Conservation (phyloP, 441 rosid genomes). For the Brassica balearica region DNA sequence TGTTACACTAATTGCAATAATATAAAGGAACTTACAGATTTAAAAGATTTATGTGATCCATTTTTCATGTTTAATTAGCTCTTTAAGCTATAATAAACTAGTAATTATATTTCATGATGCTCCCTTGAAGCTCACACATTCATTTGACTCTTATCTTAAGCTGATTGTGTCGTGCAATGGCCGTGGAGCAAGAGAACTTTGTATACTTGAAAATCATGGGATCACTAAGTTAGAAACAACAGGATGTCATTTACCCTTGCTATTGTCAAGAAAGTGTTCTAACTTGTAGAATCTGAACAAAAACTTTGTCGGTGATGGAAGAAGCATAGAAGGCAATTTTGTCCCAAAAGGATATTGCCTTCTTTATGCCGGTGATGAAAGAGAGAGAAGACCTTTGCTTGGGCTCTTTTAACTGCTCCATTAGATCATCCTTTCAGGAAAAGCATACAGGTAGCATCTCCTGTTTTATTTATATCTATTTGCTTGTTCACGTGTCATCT, state of each 20-base stretch:
- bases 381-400: not conserved
- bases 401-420: constrained; percentile 18
- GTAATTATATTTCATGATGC: not conserved
- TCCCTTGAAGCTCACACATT: not conserved
- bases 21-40: no score
- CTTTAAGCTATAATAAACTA: no score
- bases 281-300: constrained; percentile 11
- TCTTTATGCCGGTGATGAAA: constrained; percentile 7
- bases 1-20: not conserved
- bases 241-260: not conserved
- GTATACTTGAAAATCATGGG: not conserved
- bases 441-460: not conserved
- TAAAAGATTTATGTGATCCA: no score
- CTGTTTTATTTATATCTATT: not conserved
- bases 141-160: not conserved
- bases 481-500: constrained; percentile 1
- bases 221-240: constrained; percentile 2
- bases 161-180: not conserved
- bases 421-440: not conserved
- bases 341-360: constrained; percentile 12
- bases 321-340: constrained; percentile 11
- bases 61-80: no score
- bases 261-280: constrained; percentile 15
- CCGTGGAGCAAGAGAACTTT: constrained; percentile 1
- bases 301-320: constrained; percentile 26